Percentiles rank a stretch among this genome's conserved stretches.
Conservation (phyloP, 257 asterid genomes). For the Thymus mandschuricus region DNA sequence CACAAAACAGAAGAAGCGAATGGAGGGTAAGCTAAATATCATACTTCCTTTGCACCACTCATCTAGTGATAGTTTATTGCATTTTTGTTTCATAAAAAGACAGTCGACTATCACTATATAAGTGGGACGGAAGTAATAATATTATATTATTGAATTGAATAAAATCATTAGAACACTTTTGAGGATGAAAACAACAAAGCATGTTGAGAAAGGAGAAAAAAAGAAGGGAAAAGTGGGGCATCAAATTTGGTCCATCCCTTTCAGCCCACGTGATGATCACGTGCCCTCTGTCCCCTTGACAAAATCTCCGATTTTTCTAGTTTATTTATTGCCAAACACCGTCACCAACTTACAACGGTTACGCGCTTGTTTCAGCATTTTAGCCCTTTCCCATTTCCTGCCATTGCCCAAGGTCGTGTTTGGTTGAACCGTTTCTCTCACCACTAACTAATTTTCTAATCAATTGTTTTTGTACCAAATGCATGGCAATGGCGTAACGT, state of each 20-base stretch:
- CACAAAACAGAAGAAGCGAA: too few species aligned
- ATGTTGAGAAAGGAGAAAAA: neutral
- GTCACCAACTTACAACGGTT: neutral
- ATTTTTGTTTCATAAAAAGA: too few species aligned
- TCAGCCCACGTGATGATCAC: conserved; percentile 28
- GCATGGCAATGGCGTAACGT: neutral
- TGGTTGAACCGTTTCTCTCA: neutral
- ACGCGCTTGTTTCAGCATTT: conserved; percentile 15
- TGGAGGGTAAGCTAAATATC: too few species aligned
- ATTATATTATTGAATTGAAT: neutral
- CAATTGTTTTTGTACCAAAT: neutral
- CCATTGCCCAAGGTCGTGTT: neutral
- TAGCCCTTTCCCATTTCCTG: neutral
- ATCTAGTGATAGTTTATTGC: too few species aligned
- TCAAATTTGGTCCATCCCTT: conserved; percentile 11
- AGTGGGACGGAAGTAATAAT: neutral
- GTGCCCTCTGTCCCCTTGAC: conserved; percentile 18
- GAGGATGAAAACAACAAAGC: conserved; percentile 13
- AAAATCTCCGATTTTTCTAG: neutral
- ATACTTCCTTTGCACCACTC: too few species aligned
- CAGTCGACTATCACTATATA: too few species aligned
- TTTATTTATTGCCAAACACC: conserved; percentile 18
- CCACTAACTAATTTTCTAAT: neutral
- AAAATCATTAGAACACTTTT: neutral
- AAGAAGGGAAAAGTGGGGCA: neutral